phyloP scores from a whole-genome alignment of 1,139 yeast genomes.

The Yamadazyma mexicana region DNA sequence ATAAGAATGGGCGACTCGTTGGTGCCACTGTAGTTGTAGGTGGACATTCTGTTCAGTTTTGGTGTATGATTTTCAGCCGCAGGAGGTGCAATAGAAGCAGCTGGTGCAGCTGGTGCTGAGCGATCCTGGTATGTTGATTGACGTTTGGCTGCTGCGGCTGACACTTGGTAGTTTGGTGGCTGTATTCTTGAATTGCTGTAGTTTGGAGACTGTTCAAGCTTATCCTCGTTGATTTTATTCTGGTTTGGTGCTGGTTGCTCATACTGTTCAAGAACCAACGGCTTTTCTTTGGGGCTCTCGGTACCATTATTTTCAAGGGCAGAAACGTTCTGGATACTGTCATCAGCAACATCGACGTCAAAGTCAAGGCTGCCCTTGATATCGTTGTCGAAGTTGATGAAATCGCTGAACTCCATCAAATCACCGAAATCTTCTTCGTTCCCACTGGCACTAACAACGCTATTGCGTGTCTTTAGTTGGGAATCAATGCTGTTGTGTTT shows the following conservation, averaged over 20 bases:
- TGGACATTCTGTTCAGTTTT: not conserved
- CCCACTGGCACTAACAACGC: slow-evolving; percentile 5
- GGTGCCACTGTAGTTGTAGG: slow-evolving; percentile 7
- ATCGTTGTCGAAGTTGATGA: slow-evolving; percentile 58
- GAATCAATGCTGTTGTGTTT: slow-evolving; percentile 9
- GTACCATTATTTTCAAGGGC: not conserved
- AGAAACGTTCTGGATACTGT: not conserved
- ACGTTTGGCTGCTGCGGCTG: not conserved
- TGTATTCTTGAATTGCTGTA: not conserved
- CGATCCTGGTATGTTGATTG: not conserved
- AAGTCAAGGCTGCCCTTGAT: slow-evolving; percentile 21
- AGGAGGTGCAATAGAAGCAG: not conserved
- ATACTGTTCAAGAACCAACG: slow-evolving; percentile 1
- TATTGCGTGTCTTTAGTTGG: slow-evolving; percentile 8
- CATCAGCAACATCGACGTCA: slow-evolving; percentile 9
- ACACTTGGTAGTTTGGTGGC: not conserved
- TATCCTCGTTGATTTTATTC: not conserved
- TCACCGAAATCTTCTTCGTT: slow-evolving; percentile 29
- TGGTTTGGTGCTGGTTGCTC: not conserved
- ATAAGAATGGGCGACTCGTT: slow-evolving; percentile 15
- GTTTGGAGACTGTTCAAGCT: not conserved
- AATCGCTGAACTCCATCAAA: slow-evolving; percentile 61
- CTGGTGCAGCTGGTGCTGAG: too few species aligned
- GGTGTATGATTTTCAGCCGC: not conserved
- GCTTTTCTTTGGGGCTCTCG: not conserved